These are phyloP conservation scores for Hirschfeldia incana DNA, from an alignment of 345 rosid species.

Conservation along the genomic window DNA sequence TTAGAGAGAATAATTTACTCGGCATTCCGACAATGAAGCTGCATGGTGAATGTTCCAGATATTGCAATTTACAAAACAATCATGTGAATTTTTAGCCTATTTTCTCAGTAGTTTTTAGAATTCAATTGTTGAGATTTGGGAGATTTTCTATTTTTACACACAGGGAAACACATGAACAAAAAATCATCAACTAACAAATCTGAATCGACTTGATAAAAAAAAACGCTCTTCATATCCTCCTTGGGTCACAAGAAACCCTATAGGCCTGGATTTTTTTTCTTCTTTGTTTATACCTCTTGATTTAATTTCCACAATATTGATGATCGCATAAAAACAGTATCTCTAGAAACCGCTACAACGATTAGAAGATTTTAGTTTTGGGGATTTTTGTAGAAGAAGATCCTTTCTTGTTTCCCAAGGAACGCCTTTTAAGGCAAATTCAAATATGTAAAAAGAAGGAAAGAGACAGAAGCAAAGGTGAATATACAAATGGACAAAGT, in stretches of 20 bases:
- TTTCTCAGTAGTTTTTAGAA: conserved; percentile 31
- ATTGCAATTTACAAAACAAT: conserved; percentile 18
- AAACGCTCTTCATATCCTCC: conserved; percentile 17
- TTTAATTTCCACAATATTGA: neutral
- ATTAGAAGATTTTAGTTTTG: neutral
- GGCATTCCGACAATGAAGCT: conserved; percentile 42
- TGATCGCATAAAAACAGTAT: neutral
- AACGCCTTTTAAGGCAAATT: neutral
- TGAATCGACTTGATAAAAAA: neutral
- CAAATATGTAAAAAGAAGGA: conserved; percentile 28
- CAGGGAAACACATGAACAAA: neutral
- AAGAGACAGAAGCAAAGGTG: neutral
- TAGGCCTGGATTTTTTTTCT: neutral
- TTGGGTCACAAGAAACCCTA: conserved; percentile 15
- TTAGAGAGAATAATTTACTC: neutral
- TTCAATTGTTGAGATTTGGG: conserved; percentile 11
- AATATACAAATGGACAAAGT: conserved; percentile 35
- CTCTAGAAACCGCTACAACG: neutral
- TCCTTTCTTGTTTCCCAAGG: conserved; percentile 27
- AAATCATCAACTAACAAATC: conserved; percentile 21
- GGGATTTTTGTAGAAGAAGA: no score
- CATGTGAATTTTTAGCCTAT: conserved; percentile 34
- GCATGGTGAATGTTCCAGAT: conserved; percentile 32
- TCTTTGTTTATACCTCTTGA: neutral
- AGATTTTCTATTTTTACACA: conserved; percentile 35